phyloP scores from a whole-genome alignment of 2,329 filamentous ascomycete genomes.

The Fusarium sp. region DNA sequence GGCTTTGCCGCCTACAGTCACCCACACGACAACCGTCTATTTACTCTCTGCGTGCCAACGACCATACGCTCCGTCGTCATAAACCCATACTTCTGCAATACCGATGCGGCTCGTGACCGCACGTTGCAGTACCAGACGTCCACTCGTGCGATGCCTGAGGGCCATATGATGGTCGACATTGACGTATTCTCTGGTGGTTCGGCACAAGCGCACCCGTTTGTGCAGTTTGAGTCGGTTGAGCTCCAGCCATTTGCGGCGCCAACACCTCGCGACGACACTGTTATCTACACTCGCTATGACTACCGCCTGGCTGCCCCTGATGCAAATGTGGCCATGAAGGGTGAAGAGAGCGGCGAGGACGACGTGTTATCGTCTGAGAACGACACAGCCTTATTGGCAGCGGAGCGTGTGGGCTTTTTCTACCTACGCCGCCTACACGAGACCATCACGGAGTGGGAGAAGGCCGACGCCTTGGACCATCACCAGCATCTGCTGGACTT shows the following conservation, averaged over 20 bases:
- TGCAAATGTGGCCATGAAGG: background rate
- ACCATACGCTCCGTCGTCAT: conserved; percentile 5
- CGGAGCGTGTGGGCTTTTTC: background rate
- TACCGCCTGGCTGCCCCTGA: background rate
- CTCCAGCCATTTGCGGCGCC: background rate
- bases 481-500: background rate
- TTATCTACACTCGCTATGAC: background rate
- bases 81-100: background rate
- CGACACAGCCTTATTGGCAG: background rate
- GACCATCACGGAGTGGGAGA: background rate
- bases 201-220: background rate
- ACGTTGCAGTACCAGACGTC: background rate
- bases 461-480: background rate
- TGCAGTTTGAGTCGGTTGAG: background rate
- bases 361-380: background rate
- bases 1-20: conserved; percentile 48
- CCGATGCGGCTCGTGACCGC: background rate
- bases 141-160: background rate
- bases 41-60: conserved; percentile 46
- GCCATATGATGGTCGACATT: background rate
- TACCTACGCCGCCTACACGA: background rate
- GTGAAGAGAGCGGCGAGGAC: background rate
- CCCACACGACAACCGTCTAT: conserved; percentile 51
- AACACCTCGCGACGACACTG: background rate
- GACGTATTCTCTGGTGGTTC: background rate